Conservation (phyloP, 345 rosid genomes). For the Populus nigra region DNA sequence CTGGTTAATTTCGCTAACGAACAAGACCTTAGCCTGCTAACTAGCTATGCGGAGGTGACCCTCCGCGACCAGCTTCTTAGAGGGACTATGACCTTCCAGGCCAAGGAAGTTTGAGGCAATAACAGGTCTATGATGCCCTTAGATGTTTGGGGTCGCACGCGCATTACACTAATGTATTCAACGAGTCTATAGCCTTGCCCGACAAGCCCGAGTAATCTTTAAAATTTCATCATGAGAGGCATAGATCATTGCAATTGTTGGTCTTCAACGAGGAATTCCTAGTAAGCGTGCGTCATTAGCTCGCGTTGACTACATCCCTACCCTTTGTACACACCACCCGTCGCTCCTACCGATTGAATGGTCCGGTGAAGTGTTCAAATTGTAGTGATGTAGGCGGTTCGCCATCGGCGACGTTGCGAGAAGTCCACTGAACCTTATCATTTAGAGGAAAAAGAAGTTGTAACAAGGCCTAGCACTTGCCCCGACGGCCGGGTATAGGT, state of each 20-base stretch:
- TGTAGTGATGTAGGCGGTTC: neutral
- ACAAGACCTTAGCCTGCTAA: too few relatives aligned
- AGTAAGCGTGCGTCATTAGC: neutral
- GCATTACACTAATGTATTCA: conserved; percentile 19
- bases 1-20: too few relatives aligned
- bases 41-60: conserved; percentile 1
- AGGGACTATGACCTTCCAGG: conserved; percentile 4
- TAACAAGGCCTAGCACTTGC: neutral
- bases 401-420: neutral
- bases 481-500: too few relatives aligned
- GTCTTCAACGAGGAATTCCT: too few relatives aligned
- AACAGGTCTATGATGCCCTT: conserved; percentile 26
- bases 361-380: neutral
- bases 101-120: conserved; percentile 29
- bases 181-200: conserved; percentile 14
- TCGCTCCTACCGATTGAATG: neutral
- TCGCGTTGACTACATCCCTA: neutral
- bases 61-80: neutral
- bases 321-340: neutral
- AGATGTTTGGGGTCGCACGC: conserved; percentile 19
- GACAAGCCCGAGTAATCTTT: neutral
- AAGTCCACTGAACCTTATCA: conserved; percentile 17
- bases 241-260: neutral
- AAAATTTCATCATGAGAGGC: neutral
- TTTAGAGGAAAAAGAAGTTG: conserved; percentile 18